A percentile compares a stretch with the other conserved stretches of the same genome.
Conservation (phyloP, 805 yeast species). For the Pichia sporocuriosa region DNA sequence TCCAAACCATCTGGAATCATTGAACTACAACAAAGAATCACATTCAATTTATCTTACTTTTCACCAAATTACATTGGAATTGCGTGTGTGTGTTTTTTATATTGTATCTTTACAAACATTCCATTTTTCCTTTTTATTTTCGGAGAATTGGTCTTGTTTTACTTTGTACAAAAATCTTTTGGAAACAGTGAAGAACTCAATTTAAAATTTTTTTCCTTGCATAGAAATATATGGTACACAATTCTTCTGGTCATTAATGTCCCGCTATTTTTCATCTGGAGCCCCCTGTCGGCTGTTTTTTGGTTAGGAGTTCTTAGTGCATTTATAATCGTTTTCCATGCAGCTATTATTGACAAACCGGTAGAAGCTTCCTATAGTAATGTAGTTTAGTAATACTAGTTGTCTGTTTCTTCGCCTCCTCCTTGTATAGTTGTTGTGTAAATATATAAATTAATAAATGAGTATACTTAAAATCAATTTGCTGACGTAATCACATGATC, state of each 20-base stretch:
- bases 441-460: too few species aligned
- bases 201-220: conserved; percentile 48
- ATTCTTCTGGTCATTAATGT: conserved; percentile 61
- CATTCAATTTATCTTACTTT: conserved; percentile 79
- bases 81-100: conserved; percentile 58
- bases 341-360: conserved; percentile 89
- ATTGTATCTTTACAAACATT: conserved; percentile 78
- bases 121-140: conserved; percentile 71
- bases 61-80: conserved; percentile 77
- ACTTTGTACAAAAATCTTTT: conserved; percentile 33
- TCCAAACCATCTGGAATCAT: conserved; percentile 78
- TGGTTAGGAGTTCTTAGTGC: conserved; percentile 90
- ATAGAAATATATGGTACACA: conserved; percentile 78
- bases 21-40: conserved; percentile 77
- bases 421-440: too few species aligned
- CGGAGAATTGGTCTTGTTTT: conserved; percentile 35
- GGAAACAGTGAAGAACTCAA: conserved; percentile 23
- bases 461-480: too few species aligned
- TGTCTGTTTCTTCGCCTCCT: background rate
- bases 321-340: conserved; percentile 75
- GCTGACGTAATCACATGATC: too few species aligned
- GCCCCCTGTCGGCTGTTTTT: conserved; percentile 81
- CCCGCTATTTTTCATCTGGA: conserved; percentile 58
- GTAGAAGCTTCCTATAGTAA: conserved; percentile 92
- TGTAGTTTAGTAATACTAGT: conserved; percentile 26